Evolutionary conservation across 2,329 filamentous ascomycete species (phyloP), one percentile per base, ranked within the genome.

Genomic region (Stromatinia cepivora): DNA sequence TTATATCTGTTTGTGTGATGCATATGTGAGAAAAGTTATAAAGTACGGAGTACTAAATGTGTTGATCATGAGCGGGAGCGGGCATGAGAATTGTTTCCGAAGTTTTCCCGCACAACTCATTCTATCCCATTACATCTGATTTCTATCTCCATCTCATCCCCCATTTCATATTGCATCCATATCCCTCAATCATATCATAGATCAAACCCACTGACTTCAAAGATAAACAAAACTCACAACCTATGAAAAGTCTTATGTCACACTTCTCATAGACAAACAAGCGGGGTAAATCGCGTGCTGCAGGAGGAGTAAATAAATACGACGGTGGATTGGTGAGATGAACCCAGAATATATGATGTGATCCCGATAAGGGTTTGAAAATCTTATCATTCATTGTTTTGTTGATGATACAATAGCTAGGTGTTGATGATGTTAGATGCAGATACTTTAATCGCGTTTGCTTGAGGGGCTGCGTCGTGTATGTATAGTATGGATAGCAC

Each of bases 231-330:
- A 36, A 31, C 20, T 1, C 5, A 5, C 54, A n/a, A n/a, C 53
- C 53, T 36, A 36, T 56, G 15, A 36, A 56, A 56, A 15, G 31
- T 36, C 20, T 39, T 7, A 22, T 17, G 17, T 15, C 34, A 17
- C 31, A 1, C 11, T n/a, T 3, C 20, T 13, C 4, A 42, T 58
- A 58, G 56, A 58, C 56, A 58, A 58, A 58, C 56, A 58, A 39
- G 36, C 56, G 56, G 56, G 56, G 56, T 58, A 58, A 58, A 58
- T 58, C 56, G 56, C 36, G 56, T 58, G 56, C 56, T 58, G 34
- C 54, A 39, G 22, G 54, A 39, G 22, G 54, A 34, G 22, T 25
- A 10, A 13, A 57, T 13, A 25, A 39, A 17, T 25, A n/a, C 54
- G 54, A 57, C 15, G 28, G 31, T 15, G 36, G 54, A 57, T 57